Percentiles rank a stretch among this genome's conserved stretches.
Evolutionary conservation across 2,329 filamentous ascomycete species (phyloP).

Genomic region (Talaromyces sp.): DNA sequence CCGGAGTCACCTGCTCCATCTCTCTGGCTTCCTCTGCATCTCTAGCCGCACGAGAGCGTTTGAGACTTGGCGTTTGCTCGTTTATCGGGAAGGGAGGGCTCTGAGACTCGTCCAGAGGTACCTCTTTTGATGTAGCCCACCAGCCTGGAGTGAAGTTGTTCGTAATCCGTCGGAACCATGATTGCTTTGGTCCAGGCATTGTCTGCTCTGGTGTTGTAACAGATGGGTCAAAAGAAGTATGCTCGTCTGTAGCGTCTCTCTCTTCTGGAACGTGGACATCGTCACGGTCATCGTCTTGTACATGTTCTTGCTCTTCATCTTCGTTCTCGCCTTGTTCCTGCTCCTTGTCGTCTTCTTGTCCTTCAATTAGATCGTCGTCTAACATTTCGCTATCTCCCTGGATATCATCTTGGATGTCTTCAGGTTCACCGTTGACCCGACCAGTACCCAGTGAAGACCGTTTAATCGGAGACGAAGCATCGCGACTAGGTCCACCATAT

Average conservation of each 20-base stretch:
- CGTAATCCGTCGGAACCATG: conserved; percentile 37
- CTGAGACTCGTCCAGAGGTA: conserved; percentile 16
- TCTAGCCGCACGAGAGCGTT: conserved; percentile 12
- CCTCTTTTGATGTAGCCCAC: conserved; percentile 19
- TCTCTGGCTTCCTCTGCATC: conserved; percentile 6
- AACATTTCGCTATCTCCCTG: not conserved
- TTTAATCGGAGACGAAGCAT: conserved; percentile 9
- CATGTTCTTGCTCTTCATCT: conserved; percentile 22
- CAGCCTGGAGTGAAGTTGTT: conserved; percentile 22
- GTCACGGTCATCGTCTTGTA: conserved; percentile 12
- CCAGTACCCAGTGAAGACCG: not conserved
- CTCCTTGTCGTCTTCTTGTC: conserved; percentile 1
- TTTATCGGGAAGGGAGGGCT: conserved; percentile 16
- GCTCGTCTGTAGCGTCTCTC: not conserved
- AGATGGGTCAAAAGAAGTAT: not conserved
- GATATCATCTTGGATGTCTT: not conserved
- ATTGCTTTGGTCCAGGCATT: conserved; percentile 27
- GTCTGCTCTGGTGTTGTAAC: conserved; percentile 8
- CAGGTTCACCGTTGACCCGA: not conserved
- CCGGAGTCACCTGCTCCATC: not conserved
- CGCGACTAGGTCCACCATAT: not conserved
- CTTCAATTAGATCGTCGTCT: not conserved
- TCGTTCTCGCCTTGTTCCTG: conserved; percentile 25
- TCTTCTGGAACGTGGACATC: conserved; percentile 22
- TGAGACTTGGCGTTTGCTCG: conserved; percentile 17